phyloP scores from a whole-genome alignment of 176 grass and related monocot species.

The Sorghum bicolor region Sorghum_bicolor_NCBIv3 NC_012870.2:71899501-71900000 shows the following conservation, averaged over 20 bases:
- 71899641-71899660: slow-evolving; percentile 17
- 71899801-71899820: not conserved
- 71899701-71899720: slow-evolving; percentile 32
- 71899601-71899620: slow-evolving; percentile 29
- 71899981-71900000: slow-evolving; percentile 89
- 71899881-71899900: slow-evolving; percentile 32
- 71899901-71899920: slow-evolving; percentile 3
- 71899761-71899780: slow-evolving; percentile 24
- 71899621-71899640: slow-evolving; percentile 39
- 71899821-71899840: not conserved
- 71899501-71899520: not conserved
- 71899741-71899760: slow-evolving; percentile 11
- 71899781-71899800: slow-evolving; percentile 32
- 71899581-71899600: slow-evolving; percentile 30
- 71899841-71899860: not conserved
- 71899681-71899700: slow-evolving; percentile 62
- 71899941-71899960: not conserved
- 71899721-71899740: slow-evolving; percentile 53
- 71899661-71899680: slow-evolving; percentile 51
- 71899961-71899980: slow-evolving; percentile 55
- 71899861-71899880: slow-evolving; percentile 11
- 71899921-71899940: not conserved
- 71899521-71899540: too few relatives aligned
- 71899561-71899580: not conserved
- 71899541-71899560: not conserved